phyloP scores from a whole-genome alignment of 352 stramenopile genomes.

The Phytopythium mirpurense region DNA sequence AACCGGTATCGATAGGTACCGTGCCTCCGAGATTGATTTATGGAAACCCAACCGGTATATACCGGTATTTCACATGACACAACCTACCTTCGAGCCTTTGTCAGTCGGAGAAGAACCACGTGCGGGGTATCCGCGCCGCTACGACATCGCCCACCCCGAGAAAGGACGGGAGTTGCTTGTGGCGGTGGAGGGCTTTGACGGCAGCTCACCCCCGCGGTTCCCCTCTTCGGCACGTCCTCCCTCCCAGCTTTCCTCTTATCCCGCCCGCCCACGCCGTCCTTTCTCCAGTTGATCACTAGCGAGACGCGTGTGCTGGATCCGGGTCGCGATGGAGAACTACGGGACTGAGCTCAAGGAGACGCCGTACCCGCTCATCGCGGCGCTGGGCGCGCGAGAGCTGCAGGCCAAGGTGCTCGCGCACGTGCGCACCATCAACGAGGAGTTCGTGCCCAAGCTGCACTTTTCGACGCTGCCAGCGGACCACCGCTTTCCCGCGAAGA shows the following conservation, averaged over 20 bases:
- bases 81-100: no score
- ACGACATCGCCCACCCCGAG: neutral
- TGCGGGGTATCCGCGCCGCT: neutral
- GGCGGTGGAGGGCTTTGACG: neutral
- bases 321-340: conserved; percentile 74
- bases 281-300: neutral
- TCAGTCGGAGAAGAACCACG: conserved; percentile 2
- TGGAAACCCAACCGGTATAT: neutral
- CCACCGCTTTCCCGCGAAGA: conserved; percentile 79
- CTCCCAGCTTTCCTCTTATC: neutral
- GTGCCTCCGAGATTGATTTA: no score
- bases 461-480: conserved; percentile 62
- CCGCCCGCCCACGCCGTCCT: no score
- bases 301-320: no score
- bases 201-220: neutral
- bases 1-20: no score
- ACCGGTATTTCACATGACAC: neutral
- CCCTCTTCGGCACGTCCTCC: neutral
- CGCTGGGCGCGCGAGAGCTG: conserved; percentile 67
- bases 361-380: conserved; percentile 80
- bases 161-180: neutral
- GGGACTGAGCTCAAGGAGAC: conserved; percentile 81
- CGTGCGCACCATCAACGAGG: conserved; percentile 71
- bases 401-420: conserved; percentile 66
- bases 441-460: conserved; percentile 79